Base-by-base conservation (phyloP, 371 early-diverging fungal species). In the Phascolomyces articulosus region DNA sequence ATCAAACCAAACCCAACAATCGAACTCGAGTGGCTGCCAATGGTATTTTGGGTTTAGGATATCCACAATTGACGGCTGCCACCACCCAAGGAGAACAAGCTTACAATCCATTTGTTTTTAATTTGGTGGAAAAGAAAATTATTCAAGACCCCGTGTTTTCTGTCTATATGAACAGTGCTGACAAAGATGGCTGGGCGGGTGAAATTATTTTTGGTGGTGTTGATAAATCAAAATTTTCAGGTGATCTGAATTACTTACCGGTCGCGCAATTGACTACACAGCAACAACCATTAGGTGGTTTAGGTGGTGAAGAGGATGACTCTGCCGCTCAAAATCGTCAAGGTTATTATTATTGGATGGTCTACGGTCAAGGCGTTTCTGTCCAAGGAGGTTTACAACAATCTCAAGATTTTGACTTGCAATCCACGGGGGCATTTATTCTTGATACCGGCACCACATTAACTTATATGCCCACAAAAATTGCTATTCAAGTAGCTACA, bases 171-270 rank as follows among this genome's bases (percentile, higher is more conserved):
- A 75, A 77, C 48, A 64, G 66, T 20, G 70, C 59, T 7, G 54
- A 65, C 2, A 24, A 72, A 40, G 34, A 63, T 15, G 77, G 75
- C 6, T 78, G 75, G 71, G 69, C 79, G 0, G 91, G 88, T 16
- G 84, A 87, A 57, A 78, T 88, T 51, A 81, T 81, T 23, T 79
- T 90, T 71, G 88, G 87, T 8, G 88, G 85, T 2, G 76, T 79
- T 38, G 87, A 90, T 65, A 18, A 59, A 16, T 58, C 75, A 54
- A 85, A 84, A 64, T 87, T 74, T 64, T 62, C 68, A 1, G 89
- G 89, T 13, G 69, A 76, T 3, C 54, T 89, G 44, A 69, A 67
- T 4, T 89, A 87, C 49, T 55, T 79, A 27, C 75, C 82, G 8
- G 82, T 82, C 0, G 75, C 75, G 0, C 61, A 68, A n/a, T 56